A percentile compares a stretch with the other conserved stretches of the same genome.
Conservation (phyloP, 768 basidiomycete species). For the Kwoniella pini region DNA sequence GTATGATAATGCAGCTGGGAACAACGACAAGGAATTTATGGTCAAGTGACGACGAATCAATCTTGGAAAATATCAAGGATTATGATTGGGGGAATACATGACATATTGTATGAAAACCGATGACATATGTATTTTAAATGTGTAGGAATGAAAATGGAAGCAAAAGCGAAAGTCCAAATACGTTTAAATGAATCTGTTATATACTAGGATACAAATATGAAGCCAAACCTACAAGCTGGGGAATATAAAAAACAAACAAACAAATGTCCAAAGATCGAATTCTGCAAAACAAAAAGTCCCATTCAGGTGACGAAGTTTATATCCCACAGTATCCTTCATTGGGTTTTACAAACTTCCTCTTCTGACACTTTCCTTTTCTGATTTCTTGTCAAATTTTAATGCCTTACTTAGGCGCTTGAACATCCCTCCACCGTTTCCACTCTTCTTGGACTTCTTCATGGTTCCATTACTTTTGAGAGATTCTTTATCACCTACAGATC, state of each 20-base stretch:
- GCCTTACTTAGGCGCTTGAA: slow-evolving; percentile 40
- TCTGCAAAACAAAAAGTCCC: too few species aligned
- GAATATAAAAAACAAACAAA: too few species aligned
- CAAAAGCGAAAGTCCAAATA: too few species aligned
- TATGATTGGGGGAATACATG: slow-evolving; percentile 1
- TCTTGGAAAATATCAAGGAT: neutral
- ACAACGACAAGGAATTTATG: too few species aligned
- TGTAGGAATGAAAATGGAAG: too few species aligned
- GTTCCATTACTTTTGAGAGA: slow-evolving; percentile 7
- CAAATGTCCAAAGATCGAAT: too few species aligned
- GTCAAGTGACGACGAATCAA: neutral
- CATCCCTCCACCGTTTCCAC: slow-evolving; percentile 29
- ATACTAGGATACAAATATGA: too few species aligned
- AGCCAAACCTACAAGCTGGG: too few species aligned
- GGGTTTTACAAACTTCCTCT: slow-evolving; percentile 24
- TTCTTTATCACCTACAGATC: slow-evolving; percentile 23
- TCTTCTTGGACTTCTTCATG: neutral
- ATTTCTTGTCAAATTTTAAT: slow-evolving; percentile 40
- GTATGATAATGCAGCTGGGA: too few species aligned
- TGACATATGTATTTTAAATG: neutral
- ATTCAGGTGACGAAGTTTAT: too few species aligned
- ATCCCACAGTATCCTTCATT: too few species aligned
- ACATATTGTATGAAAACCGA: neutral
- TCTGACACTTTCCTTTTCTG: slow-evolving; percentile 4
- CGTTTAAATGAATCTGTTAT: too few species aligned